These are phyloP conservation scores for Dictyostelium citrinum DNA, from an alignment of 78 protist genomes.

Conservation along the genomic window DNA sequence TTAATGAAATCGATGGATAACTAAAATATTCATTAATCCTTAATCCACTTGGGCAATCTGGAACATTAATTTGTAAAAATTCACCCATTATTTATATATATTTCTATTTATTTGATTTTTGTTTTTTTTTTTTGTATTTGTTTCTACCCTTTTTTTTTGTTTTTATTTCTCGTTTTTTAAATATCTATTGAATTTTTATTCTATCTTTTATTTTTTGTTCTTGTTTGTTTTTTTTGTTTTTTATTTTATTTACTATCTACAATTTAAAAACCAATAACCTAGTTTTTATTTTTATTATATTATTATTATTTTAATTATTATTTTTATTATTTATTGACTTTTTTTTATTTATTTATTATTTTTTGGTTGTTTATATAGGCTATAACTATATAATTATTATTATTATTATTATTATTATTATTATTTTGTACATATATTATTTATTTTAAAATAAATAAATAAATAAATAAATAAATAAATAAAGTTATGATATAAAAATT, in stretches of 20 bases:
- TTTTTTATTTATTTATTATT: background rate
- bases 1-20: constrained; percentile 48
- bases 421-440: background rate
- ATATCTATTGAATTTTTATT: background rate
- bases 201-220: background rate
- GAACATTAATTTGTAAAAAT: constrained; percentile 25
- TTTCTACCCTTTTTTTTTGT: background rate
- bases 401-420: background rate
- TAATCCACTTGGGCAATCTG: constrained; percentile 28
- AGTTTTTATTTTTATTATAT: background rate
- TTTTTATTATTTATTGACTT: background rate
- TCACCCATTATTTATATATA: background rate
- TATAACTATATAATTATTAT: background rate
- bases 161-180: background rate
- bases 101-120: background rate
- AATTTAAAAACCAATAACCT: background rate
- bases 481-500: background rate
- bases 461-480: background rate
- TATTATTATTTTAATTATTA: background rate
- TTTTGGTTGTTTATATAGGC: too few relatives aligned
- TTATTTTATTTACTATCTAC: background rate
- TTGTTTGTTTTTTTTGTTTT: background rate
- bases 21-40: constrained; percentile 20
- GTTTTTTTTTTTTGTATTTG: background rate
- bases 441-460: background rate